phyloP scores from a whole-genome alignment of 257 asterid species.

The Nicotiana otophora region DNA sequence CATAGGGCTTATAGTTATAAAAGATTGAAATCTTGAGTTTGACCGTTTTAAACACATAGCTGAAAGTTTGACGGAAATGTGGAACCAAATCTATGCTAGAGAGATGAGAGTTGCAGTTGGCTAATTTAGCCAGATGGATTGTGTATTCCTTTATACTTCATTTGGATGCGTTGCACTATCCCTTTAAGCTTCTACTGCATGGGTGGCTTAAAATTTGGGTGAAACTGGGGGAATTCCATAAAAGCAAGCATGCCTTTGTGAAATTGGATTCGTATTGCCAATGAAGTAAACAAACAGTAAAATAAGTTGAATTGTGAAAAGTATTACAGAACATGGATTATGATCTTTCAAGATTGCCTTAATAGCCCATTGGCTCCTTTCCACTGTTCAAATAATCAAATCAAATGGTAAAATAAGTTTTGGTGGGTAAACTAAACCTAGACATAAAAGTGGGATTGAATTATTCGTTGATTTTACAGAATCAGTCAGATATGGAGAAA shows the following conservation, averaged over 20 bases:
- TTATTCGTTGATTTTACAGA: neutral
- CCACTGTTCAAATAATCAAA: neutral
- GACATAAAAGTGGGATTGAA: neutral
- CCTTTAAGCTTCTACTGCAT: neutral
- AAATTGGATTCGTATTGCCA: no score
- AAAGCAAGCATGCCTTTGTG: neutral
- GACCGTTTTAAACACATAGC: neutral
- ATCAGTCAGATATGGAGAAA: constrained; percentile 3
- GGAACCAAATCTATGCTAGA: neutral
- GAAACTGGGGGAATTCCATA: neutral
- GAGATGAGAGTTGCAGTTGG: neutral
- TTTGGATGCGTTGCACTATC: neutral
- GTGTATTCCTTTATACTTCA: neutral
- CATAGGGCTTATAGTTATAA: neutral
- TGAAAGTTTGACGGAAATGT: neutral
- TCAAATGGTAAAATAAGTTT: neutral
- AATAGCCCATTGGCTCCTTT: neutral
- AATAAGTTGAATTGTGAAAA: no score
- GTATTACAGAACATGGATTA: neutral
- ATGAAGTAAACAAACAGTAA: no score
- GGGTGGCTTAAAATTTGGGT: neutral
- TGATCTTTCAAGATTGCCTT: neutral
- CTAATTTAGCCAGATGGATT: neutral
- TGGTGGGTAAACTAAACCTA: neutral
- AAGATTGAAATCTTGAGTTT: neutral